Evolutionary conservation across 169 alveolate species (phyloP), one percentile per base, ranked within the genome.

Genomic region (Cryptosporidium ubiquitum): DNA sequence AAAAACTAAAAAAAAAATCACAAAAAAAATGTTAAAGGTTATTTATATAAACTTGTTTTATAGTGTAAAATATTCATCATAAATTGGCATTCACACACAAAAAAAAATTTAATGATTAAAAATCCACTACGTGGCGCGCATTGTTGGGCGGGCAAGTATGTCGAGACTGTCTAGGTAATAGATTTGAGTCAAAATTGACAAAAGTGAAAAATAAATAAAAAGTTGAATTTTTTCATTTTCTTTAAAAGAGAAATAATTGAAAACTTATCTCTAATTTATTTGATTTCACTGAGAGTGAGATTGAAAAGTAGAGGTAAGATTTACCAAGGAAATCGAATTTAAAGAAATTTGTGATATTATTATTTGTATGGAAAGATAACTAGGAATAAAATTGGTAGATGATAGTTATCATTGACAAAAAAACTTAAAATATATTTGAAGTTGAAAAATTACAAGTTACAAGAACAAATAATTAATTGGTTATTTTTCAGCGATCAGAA

Each of bases 111-210:
- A 23, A 55, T 7, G n/a, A 23, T 55, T 20, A 55, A 58, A 64
- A 64, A 64, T 64, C 71, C 71, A 64, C 71, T 64, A 64, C 23
- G 49, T 64, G 71, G 71, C 71, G 71, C 71, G 71, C 71, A 64
- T 6, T 0, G 0, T 2, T 14, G 6, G 84, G 84, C 84, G 84
- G 69, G 60, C 66, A n/a, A 0, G 26, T 6, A 14, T 5, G 44
- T 33, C 84, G 84, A 70, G 84, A 70, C 84, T 70, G 84, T 70
- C 84, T 70, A 70, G 66, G 40, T 20, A 47, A 35, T 31, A 31
- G 84, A 70, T 70, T 70, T 20, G 69, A 33, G 84, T 70, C 84
- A 70, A 55, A 29, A 23, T 35, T 70, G 84, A 70, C 84, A 10
- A 29, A 42, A 10, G n/a, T 42, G 35, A 39, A 14, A 20, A 68